Evolutionary conservation across 768 basidiomycete species (phyloP).

Genomic region (Termitomyces sp.): DNA sequence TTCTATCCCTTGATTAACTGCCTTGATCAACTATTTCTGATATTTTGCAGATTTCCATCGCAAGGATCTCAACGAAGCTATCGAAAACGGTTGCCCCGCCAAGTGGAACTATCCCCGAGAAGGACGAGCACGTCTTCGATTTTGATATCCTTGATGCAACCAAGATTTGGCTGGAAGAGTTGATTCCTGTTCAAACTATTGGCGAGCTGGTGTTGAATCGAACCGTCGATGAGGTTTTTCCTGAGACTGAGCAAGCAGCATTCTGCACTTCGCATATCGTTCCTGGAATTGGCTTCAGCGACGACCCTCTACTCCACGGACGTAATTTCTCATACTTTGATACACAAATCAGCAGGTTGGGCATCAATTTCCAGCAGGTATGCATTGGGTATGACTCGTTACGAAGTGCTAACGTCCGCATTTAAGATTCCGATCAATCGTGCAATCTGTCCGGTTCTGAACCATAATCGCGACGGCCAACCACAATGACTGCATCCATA

Average conservation of each 20-base stretch:
- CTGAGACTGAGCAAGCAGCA: constrained; percentile 85
- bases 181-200: constrained; percentile 71
- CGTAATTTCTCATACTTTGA: constrained; percentile 87
- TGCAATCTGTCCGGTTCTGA: constrained; percentile 70
- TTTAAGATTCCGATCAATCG: constrained; percentile 75
- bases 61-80: constrained; percentile 82
- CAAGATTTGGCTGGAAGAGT: constrained; percentile 80
- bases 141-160: constrained; percentile 87
- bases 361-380: constrained; percentile 73
- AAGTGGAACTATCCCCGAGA: constrained; percentile 72
- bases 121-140: constrained; percentile 74
- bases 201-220: constrained; percentile 69
- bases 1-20: background rate
- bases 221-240: constrained; percentile 70
- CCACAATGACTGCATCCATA: constrained; percentile 51
- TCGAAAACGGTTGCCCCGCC: constrained; percentile 61
- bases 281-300: constrained; percentile 64
- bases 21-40: background rate
- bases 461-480: constrained; percentile 59
- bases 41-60: constrained; percentile 65
- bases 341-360: constrained; percentile 76
- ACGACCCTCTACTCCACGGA: constrained; percentile 78
- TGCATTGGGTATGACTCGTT: constrained; percentile 1
- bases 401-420: background rate
- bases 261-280: constrained; percentile 77